Evolutionary conservation across 768 basidiomycete genomes (phyloP).

Genomic region (Clathrus columnatus): DNA sequence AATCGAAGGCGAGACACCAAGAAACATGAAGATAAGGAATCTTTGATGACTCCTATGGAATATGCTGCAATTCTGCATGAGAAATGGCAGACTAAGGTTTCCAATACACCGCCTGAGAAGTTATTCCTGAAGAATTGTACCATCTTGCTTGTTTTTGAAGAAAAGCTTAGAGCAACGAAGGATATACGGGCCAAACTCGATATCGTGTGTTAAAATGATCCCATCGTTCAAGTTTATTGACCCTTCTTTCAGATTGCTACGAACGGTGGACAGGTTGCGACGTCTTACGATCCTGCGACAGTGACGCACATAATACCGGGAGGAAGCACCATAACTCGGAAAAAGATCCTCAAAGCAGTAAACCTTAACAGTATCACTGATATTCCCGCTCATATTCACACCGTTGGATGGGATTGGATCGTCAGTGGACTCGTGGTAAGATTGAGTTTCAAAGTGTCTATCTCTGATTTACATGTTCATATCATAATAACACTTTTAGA

Average conservation of each 20-base stretch:
- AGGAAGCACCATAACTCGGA: slow-evolving; percentile 18
- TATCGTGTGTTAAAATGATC: slow-evolving; percentile 35
- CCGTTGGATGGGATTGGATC: slow-evolving; percentile 59
- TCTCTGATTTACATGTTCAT: background rate
- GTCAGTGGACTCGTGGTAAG: slow-evolving; percentile 26
- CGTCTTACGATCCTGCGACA: slow-evolving; percentile 43
- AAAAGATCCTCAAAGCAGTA: slow-evolving; percentile 28
- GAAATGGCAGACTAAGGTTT: slow-evolving; percentile 30
- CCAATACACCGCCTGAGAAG: slow-evolving; percentile 15
- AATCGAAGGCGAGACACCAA: slow-evolving; percentile 12
- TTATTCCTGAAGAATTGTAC: slow-evolving; percentile 42
- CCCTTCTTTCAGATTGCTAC: slow-evolving; percentile 41
- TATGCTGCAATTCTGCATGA: slow-evolving; percentile 33
- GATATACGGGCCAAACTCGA: slow-evolving; percentile 51
- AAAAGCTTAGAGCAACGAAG: slow-evolving; percentile 43
- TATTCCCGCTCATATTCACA: slow-evolving; percentile 58
- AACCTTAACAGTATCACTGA: slow-evolving; percentile 43
- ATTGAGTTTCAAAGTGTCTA: background rate
- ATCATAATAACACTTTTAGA: background rate
- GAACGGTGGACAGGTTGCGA: slow-evolving; percentile 53
- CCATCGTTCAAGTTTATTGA: background rate
- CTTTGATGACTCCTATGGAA: slow-evolving; percentile 39
- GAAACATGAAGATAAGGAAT: slow-evolving; percentile 26
- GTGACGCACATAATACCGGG: slow-evolving; percentile 60
- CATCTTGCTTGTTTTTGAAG: slow-evolving; percentile 53